Conservation (phyloP, 202 grass and related monocot species). For the Schoenoplectus triqueter region DNA sequence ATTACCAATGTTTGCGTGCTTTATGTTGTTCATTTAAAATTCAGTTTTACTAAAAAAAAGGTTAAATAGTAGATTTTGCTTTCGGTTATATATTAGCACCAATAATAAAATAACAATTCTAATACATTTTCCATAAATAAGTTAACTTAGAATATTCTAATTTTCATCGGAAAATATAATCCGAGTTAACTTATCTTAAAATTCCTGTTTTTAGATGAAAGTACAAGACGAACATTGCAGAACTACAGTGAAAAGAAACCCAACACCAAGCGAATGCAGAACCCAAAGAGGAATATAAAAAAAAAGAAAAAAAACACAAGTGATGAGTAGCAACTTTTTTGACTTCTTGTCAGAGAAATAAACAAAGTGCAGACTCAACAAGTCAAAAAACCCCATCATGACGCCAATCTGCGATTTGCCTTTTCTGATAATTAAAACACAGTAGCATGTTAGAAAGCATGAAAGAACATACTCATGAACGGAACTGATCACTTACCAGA, state of each 20-base stretch:
- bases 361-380: constrained; percentile 32
- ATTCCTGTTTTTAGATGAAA: not conserved
- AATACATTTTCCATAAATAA: not conserved
- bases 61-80: not conserved
- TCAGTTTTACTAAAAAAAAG: not conserved
- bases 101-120: not conserved
- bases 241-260: constrained; percentile 9
- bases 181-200: not conserved
- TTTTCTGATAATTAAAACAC: constrained; percentile 46
- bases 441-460: constrained; percentile 33
- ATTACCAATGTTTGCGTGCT: not conserved
- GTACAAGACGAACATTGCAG: not conserved
- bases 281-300: not conserved
- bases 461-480: not conserved
- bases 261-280: not conserved
- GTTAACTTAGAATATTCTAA: not conserved
- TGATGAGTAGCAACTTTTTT: constrained; percentile 74
- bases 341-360: constrained; percentile 47
- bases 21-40: not conserved
- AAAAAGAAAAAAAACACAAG: not conserved
- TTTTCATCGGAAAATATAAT: not conserved
- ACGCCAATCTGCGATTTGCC: constrained; percentile 62
- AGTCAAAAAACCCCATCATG: constrained; percentile 72
- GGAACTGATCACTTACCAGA: constrained; percentile 2
- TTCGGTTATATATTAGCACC: not conserved